Percentiles rank a stretch among this genome's conserved stretches.
Evolutionary conservation across 2,329 filamentous ascomycete species (phyloP).

Genomic region (Cladophialophora psammophila): DNA sequence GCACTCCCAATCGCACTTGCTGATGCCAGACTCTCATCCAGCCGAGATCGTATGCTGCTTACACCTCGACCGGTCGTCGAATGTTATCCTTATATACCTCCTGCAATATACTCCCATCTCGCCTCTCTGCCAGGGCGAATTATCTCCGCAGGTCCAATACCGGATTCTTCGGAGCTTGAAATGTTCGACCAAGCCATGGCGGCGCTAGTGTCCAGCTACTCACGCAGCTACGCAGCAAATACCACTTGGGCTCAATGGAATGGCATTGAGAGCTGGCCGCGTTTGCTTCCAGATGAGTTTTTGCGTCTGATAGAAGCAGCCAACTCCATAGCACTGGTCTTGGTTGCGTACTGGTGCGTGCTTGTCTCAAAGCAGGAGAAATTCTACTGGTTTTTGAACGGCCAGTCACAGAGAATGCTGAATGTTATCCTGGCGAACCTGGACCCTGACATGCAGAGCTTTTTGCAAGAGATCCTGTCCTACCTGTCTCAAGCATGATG

Average conservation of each 20-base stretch:
- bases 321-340: constrained; percentile 40
- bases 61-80: constrained; percentile 12
- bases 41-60: not conserved
- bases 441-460: not conserved
- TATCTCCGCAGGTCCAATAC: not conserved
- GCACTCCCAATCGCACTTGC: not conserved
- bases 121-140: constrained; percentile 31
- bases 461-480: not conserved
- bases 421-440: constrained; percentile 8
- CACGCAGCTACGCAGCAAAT: constrained; percentile 35
- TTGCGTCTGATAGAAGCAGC: constrained; percentile 33
- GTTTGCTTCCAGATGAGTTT: constrained; percentile 39
- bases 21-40: not conserved
- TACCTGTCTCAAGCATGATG: too few species aligned
- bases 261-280: constrained; percentile 40
- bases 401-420: constrained; percentile 20
- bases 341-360: constrained; percentile 42
- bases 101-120: constrained; percentile 32
- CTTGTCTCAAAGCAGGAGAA: constrained; percentile 35
- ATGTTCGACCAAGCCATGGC: constrained; percentile 40
- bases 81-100: constrained; percentile 29
- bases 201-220: constrained; percentile 38
- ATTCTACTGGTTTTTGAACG: constrained; percentile 40
- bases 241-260: constrained; percentile 28
- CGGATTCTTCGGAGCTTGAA: constrained; percentile 34